Evolutionary conservation across 1,284 basidiomycete genomes (phyloP), one percentile per base, ranked within the genome.

Genomic region (Trametes sp.): DNA sequence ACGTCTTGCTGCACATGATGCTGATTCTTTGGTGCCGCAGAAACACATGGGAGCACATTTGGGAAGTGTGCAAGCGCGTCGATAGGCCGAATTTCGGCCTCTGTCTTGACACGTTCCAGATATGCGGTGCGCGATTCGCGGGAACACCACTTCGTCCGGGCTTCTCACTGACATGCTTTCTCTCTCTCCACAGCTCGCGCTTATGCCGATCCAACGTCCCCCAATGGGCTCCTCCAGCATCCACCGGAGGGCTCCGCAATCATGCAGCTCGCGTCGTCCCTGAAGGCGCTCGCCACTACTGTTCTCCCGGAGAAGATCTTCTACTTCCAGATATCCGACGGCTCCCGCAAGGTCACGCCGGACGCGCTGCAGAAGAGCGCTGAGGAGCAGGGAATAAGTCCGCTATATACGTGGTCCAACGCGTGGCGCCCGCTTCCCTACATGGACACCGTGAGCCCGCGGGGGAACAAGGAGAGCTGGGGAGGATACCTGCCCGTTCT

Each of bases 81-180:
- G 67, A 71, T 55, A 65, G 74, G 28, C 70, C 74, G 10, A 75
- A 75, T 57, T 75, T 75, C 56, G 72, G 72, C 11, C 66, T 75
- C n/a, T 76, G 75, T 57, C 70, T 76, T 21, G 75, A 75, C 53
- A 76, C 73, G 0, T 74, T 75, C 57, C 74, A 75, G 31, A 75
- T 75, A 11, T 70, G 67, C 42, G 71, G 73, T 73, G 59, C 28
- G 59, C 57, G 3, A 8, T 44, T 11, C 35, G 23, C 23, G 26
- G 13, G 13, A 28, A 6, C 24, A 16, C n/a, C 45, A 46, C 26
- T 24, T 19, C 10, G 16, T n/a, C n/a, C 31, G 38, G n/a, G 10
- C 8, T 36, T 19, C 10, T 23, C 26, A 16, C 31, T 44, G 19
- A 10, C 8, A 13, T 52, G 36, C 35, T 23, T 23, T 41, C 24